Base-by-base conservation (phyloP, 2,329 filamentous ascomycete genomes). In the Colletotrichum siamense region DNA sequence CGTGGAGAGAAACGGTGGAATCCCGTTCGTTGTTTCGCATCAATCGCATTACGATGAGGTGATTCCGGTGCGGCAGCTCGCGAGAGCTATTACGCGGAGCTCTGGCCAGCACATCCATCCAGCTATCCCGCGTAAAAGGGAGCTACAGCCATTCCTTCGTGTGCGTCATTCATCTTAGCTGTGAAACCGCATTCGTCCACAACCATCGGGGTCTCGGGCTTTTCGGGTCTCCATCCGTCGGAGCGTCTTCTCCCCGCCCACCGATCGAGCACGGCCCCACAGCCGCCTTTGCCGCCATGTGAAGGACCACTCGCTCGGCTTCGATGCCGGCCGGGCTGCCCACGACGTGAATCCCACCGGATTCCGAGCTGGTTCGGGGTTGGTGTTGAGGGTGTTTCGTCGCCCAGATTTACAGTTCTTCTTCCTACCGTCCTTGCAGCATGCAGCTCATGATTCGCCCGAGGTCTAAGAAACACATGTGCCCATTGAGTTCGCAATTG, bases 171-270 rank as follows among this genome's bases (percentile, higher is more conserved):
- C 64, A 30, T 73, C 74, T 64, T 34, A 65, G 34, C 24, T 73
- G 12, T 74, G 74, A 76, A 76, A 76, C 74, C 49, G 70, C 59
- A 32, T 74, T 73, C 69, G 28, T 73, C 64, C 26, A 70, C 9
- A 16, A 36, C 59, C 44, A 73, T 52, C 70, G 70, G 70, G 64
- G 18, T 64, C 71, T 76, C 74, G 74, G 74, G 70, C 22, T 76
- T 68, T 26, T 68, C 26, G 39, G 69, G 39, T 57, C 57, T 36
- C 69, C 73, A 44, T 57, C 26, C n/a, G 61, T 76, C 73, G 73
- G 73, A 71, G 16, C 15, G 30, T 32, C 18, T 57, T 55, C 30
- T 63, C 55, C 30, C 73, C 69, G 69, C 15, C 22, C 39, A 32
- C 73, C 69, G 69, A 69, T 12, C n/a, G 6, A 5, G 69, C 73